phyloP scores from a whole-genome alignment of 495 filamentous ascomycete species.

The Aspergillus bertholletiae region DNA sequence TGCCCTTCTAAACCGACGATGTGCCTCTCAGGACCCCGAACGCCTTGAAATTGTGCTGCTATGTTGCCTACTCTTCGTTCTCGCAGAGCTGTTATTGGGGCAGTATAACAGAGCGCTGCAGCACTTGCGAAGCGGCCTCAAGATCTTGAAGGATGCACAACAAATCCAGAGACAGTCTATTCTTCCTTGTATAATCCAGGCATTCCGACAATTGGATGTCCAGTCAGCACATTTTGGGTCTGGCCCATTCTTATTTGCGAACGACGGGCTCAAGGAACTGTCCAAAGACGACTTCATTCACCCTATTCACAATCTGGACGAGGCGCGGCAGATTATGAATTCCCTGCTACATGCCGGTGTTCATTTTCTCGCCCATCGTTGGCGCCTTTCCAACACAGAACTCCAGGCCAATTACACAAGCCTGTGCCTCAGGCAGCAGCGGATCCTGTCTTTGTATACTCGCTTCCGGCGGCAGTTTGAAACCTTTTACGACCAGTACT shows the following conservation, averaged over 20 bases:
- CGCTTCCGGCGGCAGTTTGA: neutral
- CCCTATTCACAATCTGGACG: neutral
- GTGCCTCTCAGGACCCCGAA: neutral
- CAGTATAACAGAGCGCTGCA: neutral
- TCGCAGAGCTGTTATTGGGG: neutral
- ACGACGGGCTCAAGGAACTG: neutral
- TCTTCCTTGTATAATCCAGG: neutral
- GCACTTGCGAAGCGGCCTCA: neutral
- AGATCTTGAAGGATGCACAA: neutral
- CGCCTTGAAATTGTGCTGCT: neutral
- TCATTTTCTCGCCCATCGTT: neutral
- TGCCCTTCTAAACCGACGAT: neutral
- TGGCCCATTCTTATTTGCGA: neutral
- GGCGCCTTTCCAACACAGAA: neutral
- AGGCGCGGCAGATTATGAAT: neutral
- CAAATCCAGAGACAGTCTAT: neutral
- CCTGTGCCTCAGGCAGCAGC: neutral
- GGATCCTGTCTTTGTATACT: neutral
- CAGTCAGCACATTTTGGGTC: neutral
- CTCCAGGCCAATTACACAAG: neutral
- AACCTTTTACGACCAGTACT: neutral
- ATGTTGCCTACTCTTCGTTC: neutral
- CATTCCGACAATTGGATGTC: neutral
- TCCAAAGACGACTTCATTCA: neutral
- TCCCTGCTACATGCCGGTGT: neutral